Percentiles rank a stretch among this genome's conserved stretches.
Evolutionary conservation across 2,329 filamentous ascomycete species (phyloP).

Genomic region (Arthroderma uncinatum): DNA sequence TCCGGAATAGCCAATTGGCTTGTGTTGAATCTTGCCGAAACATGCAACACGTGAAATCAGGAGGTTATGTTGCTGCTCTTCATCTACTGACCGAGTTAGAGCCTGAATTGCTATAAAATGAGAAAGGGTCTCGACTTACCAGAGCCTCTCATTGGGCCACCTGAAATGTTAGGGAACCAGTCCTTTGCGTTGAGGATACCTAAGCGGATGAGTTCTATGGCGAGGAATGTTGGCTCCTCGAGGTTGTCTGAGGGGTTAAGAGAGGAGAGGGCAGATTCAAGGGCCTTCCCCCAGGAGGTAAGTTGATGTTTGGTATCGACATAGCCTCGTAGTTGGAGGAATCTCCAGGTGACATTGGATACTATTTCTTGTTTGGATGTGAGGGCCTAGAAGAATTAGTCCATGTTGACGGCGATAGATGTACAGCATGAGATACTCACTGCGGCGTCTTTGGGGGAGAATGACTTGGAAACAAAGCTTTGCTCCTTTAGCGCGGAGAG

Average conservation of each 20-base stretch:
- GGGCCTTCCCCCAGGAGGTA: constrained; percentile 71
- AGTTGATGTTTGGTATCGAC: constrained; percentile 66
- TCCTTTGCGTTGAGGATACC: constrained; percentile 64
- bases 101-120: background rate
- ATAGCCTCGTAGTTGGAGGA: constrained; percentile 81
- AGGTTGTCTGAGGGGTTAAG: constrained; percentile 49
- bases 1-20: constrained; percentile 82
- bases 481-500: constrained; percentile 57
- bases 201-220: constrained; percentile 72
- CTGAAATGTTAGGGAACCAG: constrained; percentile 48
- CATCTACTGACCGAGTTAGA: constrained; percentile 37
- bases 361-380: constrained; percentile 60
- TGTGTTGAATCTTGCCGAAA: constrained; percentile 69
- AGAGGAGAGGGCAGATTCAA: constrained; percentile 57
- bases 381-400: constrained; percentile 28
- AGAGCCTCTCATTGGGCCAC: constrained; percentile 48
- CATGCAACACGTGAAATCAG: constrained; percentile 80
- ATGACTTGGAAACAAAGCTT: constrained; percentile 58
- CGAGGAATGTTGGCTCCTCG: constrained; percentile 69
- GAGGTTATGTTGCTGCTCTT: constrained; percentile 66
- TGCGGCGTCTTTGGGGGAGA: constrained; percentile 44
- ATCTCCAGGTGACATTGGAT: constrained; percentile 72
- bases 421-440: constrained; percentile 18
- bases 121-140: constrained; percentile 23
- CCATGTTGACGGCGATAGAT: background rate